Evolutionary conservation across 352 stramenopile species (phyloP), one percentile per base, ranked within the genome.

Genomic region (Globisporangium cystogenes): DNA sequence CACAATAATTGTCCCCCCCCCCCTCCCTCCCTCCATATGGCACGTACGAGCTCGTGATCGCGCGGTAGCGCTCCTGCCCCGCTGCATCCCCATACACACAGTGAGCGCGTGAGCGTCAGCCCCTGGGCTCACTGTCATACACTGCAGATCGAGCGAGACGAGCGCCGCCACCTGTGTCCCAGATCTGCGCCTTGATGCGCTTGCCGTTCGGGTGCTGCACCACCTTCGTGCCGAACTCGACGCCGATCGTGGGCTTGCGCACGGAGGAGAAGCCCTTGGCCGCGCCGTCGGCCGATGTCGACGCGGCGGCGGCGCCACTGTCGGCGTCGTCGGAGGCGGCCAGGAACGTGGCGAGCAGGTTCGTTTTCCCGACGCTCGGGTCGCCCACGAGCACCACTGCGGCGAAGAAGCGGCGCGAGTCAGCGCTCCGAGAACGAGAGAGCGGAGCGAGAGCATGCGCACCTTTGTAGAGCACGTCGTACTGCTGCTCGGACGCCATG

Each of bases 301-400:
- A 5, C 26, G 14, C 33, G 5, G 12, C 14, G 12, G 11, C 33
- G 33, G 55, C 65, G 41, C 69, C 20, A 4, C 40, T 16, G 0
- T 4, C 18, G 20, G 57, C 58, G 40, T 55, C 48, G 11, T 68
- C 64, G n/a, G 82, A 62, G 6, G 62, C 52, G 0, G 75, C 62
- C 52, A 94, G 55, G 69, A 97, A 80, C 55, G 81, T 71, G 60
- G 75, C 76, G 21, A 97, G 81, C 20, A 97, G 71, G 56, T 90
- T 96, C 14, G 80, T 97, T 63, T 97, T 97, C 40, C 90, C 90
- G 12, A 97, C 90, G n/a, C 76, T 86, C 0, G 78, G 76, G 46
- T 93, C 82, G 4, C 82, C 82, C 20, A 93, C 80, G 31, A 93
- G 62, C 46, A 92, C 81, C 44, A 92, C 79, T 90, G 29, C 2